A percentile compares a stretch with the other conserved stretches of the same genome.
These are phyloP conservation scores for Rosa hybrid DNA, from an alignment of 331 rosid genomes.

Conservation along the genomic window DNA sequence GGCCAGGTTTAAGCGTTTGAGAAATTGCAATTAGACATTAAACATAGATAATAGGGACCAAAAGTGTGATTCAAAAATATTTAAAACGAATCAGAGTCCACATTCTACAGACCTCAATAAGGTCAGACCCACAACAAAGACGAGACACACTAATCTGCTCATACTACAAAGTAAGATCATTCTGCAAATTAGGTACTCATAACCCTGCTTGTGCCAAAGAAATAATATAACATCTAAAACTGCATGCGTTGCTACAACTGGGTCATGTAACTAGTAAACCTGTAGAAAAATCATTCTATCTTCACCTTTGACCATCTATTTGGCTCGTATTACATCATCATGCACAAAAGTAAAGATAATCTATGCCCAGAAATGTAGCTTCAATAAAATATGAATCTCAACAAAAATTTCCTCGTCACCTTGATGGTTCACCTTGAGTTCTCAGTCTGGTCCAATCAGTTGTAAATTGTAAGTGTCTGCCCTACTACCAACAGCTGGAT, in stretches of 20 bases:
- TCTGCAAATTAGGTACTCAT: not conserved
- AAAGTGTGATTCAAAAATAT: not conserved
- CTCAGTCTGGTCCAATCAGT: conserved; percentile 29
- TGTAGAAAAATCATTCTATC: not conserved
- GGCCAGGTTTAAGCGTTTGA: not conserved
- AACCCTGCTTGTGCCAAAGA: not conserved
- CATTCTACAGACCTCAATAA: not conserved
- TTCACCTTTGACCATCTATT: not conserved
- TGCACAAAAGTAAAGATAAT: not conserved
- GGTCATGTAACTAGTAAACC: not conserved
- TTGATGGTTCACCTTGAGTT: conserved; percentile 17
- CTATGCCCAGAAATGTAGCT: conserved; percentile 19
- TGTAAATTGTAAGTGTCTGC: conserved; percentile 22
- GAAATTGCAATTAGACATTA: not conserved
- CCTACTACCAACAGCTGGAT: not conserved
- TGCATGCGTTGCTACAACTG: not conserved
- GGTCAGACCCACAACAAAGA: not conserved
- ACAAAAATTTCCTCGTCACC: conserved; percentile 24
- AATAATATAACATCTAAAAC: not conserved
- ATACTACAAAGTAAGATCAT: not conserved
- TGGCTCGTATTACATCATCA: not conserved
- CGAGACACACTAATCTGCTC: not conserved
- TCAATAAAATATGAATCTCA: conserved; percentile 12
- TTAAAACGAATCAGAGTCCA: not conserved
- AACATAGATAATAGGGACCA: not conserved